Percentiles rank a stretch among this genome's conserved stretches.
These are phyloP conservation scores for Chytriomyces confervae DNA, from an alignment of 192 early-diverging fungal species.

Conservation along the genomic window DNA sequence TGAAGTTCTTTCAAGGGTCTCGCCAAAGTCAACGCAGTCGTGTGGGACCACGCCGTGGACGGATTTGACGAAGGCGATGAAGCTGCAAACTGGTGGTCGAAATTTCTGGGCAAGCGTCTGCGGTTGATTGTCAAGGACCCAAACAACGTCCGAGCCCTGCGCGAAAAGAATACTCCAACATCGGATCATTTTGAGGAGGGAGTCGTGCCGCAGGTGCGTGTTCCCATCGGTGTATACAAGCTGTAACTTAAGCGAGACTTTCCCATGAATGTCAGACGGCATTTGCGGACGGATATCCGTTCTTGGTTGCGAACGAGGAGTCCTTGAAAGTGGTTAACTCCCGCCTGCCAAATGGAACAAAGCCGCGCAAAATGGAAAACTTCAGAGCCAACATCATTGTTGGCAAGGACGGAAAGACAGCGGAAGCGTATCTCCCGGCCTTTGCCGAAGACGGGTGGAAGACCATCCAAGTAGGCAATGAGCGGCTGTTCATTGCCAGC, in stretches of 20 bases:
- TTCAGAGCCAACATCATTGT: constrained; percentile 82
- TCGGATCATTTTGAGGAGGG: constrained; percentile 25
- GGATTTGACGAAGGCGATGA: constrained; percentile 71
- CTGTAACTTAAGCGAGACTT: constrained; percentile 25
- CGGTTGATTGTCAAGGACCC: constrained; percentile 60
- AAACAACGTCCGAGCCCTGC: constrained; percentile 44
- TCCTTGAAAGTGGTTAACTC: constrained; percentile 70
- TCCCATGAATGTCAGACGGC: constrained; percentile 61
- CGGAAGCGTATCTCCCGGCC: constrained; percentile 43
- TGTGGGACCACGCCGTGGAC: constrained; percentile 43
- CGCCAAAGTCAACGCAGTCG: constrained; percentile 8
- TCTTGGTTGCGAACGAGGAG: constrained; percentile 65
- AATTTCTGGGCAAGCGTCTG: constrained; percentile 46
- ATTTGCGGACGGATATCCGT: constrained; percentile 79
- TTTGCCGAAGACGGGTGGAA: constrained; percentile 78
- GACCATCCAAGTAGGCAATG: constrained; percentile 50
- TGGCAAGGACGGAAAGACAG: constrained; percentile 24
- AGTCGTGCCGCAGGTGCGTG: not conserved
- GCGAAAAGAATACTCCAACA: constrained; percentile 53
- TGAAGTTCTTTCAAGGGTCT: not conserved
- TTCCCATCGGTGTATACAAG: no score
- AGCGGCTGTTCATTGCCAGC: constrained; percentile 36
- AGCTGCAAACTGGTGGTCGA: constrained; percentile 62
- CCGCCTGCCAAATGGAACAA: constrained; percentile 43
- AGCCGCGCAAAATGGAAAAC: constrained; percentile 39